Percentiles rank a stretch among this genome's conserved stretches.
Conservation (phyloP, 1,284 basidiomycete species). For the Phaffia rhodozyma region DNA sequence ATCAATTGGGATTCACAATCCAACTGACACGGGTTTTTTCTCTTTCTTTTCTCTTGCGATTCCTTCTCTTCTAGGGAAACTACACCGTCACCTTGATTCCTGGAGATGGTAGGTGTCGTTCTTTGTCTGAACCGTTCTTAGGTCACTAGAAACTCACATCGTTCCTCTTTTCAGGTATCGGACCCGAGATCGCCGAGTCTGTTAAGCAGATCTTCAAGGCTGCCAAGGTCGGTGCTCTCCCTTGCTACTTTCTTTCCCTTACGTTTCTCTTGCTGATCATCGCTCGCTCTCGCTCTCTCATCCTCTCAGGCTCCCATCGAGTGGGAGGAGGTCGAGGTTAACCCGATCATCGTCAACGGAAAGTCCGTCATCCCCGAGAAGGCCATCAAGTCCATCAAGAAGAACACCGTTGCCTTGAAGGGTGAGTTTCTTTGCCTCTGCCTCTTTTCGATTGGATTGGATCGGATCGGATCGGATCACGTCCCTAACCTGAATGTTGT, state of each 20-base stretch:
- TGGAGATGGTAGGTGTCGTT: conserved; percentile 25
- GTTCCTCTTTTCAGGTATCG: conserved; percentile 45
- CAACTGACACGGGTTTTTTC: conserved; percentile 6
- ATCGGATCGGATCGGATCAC: too few species aligned
- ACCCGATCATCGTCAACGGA: conserved; percentile 83
- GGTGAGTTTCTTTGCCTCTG: conserved; percentile 41
- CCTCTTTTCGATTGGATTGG: neutral
- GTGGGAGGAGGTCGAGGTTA: conserved; percentile 98
- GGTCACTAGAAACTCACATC: neutral
- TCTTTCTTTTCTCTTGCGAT: neutral
- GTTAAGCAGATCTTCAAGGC: conserved; percentile 88
- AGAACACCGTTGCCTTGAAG: conserved; percentile 96
- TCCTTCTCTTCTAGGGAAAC: conserved; percentile 57
- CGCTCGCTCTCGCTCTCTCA: neutral
- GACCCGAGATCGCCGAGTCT: conserved; percentile 93
- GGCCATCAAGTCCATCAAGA: conserved; percentile 84
- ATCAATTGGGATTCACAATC: neutral
- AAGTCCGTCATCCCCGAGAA: conserved; percentile 93
- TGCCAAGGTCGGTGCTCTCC: conserved; percentile 49
- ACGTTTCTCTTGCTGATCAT: neutral
- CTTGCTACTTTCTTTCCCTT: neutral
- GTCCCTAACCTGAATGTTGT: conserved; percentile 14
- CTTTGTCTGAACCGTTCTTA: neutral
- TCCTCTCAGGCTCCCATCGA: conserved; percentile 71
- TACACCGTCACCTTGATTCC: conserved; percentile 37